A percentile compares a stretch with the other conserved stretches of the same genome.
Conservation (phyloP, 2,329 filamentous ascomycete species). For the Penicillium expansum region DNA sequence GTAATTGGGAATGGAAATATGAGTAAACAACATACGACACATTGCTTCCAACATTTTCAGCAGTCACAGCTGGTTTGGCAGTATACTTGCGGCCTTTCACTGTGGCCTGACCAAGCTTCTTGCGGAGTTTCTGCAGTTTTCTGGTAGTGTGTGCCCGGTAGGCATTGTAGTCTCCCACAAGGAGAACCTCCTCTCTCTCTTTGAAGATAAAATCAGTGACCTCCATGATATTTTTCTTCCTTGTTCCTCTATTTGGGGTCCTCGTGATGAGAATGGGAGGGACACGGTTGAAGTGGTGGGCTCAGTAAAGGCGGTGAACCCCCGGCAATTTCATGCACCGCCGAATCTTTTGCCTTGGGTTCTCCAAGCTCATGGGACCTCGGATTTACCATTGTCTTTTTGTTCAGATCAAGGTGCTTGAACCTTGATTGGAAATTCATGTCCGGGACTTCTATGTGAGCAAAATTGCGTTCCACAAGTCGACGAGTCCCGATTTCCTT, state of each 20-base stretch:
- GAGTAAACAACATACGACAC: constrained; percentile 62
- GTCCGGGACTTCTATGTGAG: not conserved
- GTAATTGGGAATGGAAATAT: not conserved
- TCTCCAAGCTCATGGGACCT: constrained; percentile 16
- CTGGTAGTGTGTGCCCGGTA: constrained; percentile 79
- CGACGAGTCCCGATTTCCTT: constrained; percentile 3
- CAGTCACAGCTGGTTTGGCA: constrained; percentile 66
- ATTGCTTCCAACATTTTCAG: constrained; percentile 71
- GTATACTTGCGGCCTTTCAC: constrained; percentile 84
- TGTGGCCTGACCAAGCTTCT: constrained; percentile 79
- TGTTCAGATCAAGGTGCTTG: not conserved
- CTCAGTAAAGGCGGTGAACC: constrained; percentile 28
- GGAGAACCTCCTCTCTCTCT: constrained; percentile 76
- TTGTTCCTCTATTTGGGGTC: constrained; percentile 1
- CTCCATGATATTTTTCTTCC: constrained; percentile 61
- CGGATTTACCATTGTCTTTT: not conserved
- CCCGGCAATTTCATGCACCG: constrained; percentile 27
- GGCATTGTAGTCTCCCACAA: constrained; percentile 82
- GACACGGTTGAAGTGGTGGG: constrained; percentile 24
- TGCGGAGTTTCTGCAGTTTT: constrained; percentile 77
- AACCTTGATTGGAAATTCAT: not conserved
- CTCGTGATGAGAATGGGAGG: constrained; percentile 8
- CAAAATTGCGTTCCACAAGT: not conserved
- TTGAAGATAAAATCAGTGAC: constrained; percentile 81
- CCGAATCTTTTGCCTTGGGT: constrained; percentile 22